Evolutionary conservation across 495 filamentous ascomycete species (phyloP), one percentile per base, ranked within the genome.

Genomic region (Diplogelasinospora grovesii): DNA sequence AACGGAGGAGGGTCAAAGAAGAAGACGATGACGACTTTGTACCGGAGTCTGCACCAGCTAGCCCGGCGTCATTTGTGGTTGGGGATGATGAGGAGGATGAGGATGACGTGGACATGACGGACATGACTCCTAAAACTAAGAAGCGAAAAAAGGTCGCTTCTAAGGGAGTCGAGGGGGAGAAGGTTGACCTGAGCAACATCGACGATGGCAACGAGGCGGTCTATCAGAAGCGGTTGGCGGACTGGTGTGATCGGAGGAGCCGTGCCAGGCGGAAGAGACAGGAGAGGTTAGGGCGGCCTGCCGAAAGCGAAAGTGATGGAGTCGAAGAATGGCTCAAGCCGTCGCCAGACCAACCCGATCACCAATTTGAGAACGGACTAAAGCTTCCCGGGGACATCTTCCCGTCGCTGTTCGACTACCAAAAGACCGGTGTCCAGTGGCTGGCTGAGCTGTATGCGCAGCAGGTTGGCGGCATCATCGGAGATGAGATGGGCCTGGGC

Each of bases 401-500:
- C 51, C 86, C 86, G 1, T 83, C 82, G 5, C 70, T 98, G 0
- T 98, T 96, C 53, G 83, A 90, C 51, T 98, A 97, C 49, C 92
- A 98, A 49, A 93, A 90, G 54, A 93, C 86, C 2, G 86, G 89
- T 10, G 88, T 97, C 2, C 84, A 93, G 54, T 98, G 92, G 92
- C 71, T 98, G n/a, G 88, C 86, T 64, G 89, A 98, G 61, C 66
- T 98, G 11, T 89, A 95, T 57, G 70, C 78, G 28, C 85, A 95
- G 57, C 73, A 83, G 46, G 87, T 94, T 20, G 92, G 92, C 16
- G 92, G 92, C 10, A 98, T 98, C 40, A 74, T 98, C 34, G 92
- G 89, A 5, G 92, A 98, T 50, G 92, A 98, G 67, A 98, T 98
- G 92, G 92, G 92, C 0, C 71, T 97, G 10, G 92, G 92, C 8